These are phyloP conservation scores for Aspergillus pseudonomiae DNA, from an alignment of 2,329 filamentous ascomycete genomes.

Conservation along the genomic window DNA sequence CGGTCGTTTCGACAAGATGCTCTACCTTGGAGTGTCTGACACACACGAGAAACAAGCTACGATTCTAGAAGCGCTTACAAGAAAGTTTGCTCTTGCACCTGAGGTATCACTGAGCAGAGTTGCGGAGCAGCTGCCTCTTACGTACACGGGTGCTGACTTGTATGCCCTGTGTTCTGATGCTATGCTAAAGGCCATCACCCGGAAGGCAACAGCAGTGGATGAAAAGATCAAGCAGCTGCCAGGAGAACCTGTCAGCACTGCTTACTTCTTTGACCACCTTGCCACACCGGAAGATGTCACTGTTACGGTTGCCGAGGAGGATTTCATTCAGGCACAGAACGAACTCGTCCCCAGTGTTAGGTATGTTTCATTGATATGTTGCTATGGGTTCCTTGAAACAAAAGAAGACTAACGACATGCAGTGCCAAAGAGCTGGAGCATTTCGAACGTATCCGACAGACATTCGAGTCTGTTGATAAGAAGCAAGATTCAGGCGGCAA, in stretches of 20 bases:
- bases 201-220: constrained; percentile 82
- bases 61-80: constrained; percentile 89
- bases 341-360: constrained; percentile 90
- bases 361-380: constrained; percentile 33
- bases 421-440: constrained; percentile 89
- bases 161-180: constrained; percentile 97
- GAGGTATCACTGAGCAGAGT: constrained; percentile 74
- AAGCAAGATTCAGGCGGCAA: constrained; percentile 36
- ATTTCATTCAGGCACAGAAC: constrained; percentile 78
- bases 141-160: constrained; percentile 95
- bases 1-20: constrained; percentile 96
- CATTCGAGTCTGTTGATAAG: constrained; percentile 70
- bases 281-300: constrained; percentile 80
- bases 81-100: constrained; percentile 88
- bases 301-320: constrained; percentile 85
- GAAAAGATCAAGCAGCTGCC: constrained; percentile 72
- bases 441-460: constrained; percentile 79
- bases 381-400: not conserved
- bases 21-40: constrained; percentile 94
- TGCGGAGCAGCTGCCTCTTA: constrained; percentile 80
- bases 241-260: constrained; percentile 69
- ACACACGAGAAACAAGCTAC: constrained; percentile 95
- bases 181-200: constrained; percentile 97
- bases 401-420: constrained; percentile 28
- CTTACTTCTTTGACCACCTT: constrained; percentile 94